Conservation (phyloP, 164 flowering plant genomes). For the Piper longum region DNA sequence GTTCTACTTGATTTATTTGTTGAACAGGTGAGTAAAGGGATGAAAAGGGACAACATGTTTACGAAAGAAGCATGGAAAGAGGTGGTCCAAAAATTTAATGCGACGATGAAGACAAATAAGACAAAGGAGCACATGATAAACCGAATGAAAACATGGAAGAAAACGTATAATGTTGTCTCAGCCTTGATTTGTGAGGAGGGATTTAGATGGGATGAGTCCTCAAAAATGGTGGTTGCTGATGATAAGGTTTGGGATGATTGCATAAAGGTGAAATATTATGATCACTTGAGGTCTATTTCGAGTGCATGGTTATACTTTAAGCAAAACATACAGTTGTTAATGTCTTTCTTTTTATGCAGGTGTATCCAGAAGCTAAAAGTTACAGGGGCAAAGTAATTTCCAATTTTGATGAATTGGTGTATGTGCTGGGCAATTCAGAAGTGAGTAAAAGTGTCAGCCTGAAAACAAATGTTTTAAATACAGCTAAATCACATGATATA, state of each 20-base stretch:
- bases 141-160: background rate
- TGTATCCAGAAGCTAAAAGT: slow-evolving; percentile 7
- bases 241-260: background rate
- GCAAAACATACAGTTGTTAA: no score
- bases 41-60: background rate
- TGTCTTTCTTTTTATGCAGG: slow-evolving; percentile 4
- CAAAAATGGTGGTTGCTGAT: slow-evolving; percentile 1
- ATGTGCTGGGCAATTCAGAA: slow-evolving; percentile 2
- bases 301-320: background rate
- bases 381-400: slow-evolving; percentile 8
- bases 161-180: background rate
- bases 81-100: background rate
- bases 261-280: background rate
- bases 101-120: background rate
- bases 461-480: background rate
- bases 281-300: background rate
- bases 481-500: background rate
- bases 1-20: background rate
- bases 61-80: slow-evolving; percentile 1
- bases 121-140: background rate
- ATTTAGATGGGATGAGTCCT: slow-evolving; percentile 1
- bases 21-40: background rate
- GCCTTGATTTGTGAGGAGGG: background rate
- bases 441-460: background rate
- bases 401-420: slow-evolving; percentile 4